Conservation (phyloP, 1,284 basidiomycete genomes). For the Termitomyces sp. region DNA sequence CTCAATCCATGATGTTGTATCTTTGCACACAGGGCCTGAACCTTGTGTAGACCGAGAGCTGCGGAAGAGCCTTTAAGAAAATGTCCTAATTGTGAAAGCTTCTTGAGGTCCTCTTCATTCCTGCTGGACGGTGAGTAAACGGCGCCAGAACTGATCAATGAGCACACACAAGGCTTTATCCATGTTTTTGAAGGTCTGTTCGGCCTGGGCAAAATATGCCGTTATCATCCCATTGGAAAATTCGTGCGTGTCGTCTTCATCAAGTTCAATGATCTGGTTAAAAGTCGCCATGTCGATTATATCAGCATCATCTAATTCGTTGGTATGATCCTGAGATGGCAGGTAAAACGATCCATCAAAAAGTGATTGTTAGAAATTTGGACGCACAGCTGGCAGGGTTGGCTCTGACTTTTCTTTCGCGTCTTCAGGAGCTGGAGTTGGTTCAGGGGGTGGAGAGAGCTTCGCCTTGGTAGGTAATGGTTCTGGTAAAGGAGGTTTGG, state of each 20-base stretch:
- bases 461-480: background rate
- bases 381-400: conserved; percentile 5
- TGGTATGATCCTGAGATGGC: background rate
- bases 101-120: conserved; percentile 48
- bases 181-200: conserved; percentile 75
- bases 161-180: conserved; percentile 69
- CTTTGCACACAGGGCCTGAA: conserved; percentile 80
- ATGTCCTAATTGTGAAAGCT: conserved; percentile 79
- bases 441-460: conserved; percentile 3
- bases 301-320: background rate
- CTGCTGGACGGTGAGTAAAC: conserved; percentile 31
- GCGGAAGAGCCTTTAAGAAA: conserved; percentile 95
- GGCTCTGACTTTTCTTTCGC: background rate
- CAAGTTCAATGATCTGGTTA: conserved; percentile 84
- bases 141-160: conserved; percentile 6
- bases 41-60: conserved; percentile 78
- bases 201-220: conserved; percentile 80
- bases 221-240: conserved; percentile 77
- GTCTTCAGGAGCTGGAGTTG: conserved; percentile 3
- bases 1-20: conserved; percentile 83
- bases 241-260: conserved; percentile 71
- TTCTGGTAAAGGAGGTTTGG: background rate
- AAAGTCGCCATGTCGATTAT: conserved; percentile 75
- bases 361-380: background rate
- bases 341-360: background rate